Base-by-base conservation (phyloP, 2,329 filamentous ascomycete species). In the Fusarium globosum region DNA sequence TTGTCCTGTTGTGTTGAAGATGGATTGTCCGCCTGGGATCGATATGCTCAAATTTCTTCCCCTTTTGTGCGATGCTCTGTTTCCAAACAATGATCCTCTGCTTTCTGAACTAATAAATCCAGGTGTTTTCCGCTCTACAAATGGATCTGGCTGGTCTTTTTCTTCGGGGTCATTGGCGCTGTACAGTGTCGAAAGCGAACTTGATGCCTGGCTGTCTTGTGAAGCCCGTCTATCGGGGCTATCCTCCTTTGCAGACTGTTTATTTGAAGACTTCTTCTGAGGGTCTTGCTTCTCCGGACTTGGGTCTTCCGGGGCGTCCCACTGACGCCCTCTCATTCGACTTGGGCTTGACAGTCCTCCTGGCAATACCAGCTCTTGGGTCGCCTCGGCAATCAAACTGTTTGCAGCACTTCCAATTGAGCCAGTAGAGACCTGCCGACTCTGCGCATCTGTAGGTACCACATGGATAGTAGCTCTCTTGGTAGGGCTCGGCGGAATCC, bases 121-220 rank as follows among this genome's bases (percentile, higher is more conserved):
- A 1, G 57, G 49, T 4, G 26, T 41, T 36, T 45, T 65, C 10
- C 41, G 61, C 55, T 81, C 81, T 2, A 81, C 73, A 52, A 83
- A 83, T 0, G 82, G 81, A 36, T 83, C 82, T 28, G 77, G 51
- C 21, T 70, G 58, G 7, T 77, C 72, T 23, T 80, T 80, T 12
- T 85, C 83, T 14, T 85, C 83, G 2, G 82, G 80, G 60, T 88
- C 87, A 36, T 88, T 86, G 53, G 86, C 86, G 65, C 88, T 89
- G 70, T 89, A 89, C 10, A 90, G 78, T 1, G 88, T 90, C 8
- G 88, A 90, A 10, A 90, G 80, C 6, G 87, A 85, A 43, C 87
- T 89, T 0, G 87, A 89, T 20, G 83, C 80, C 14, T 86, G 82
- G 69, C 86, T 88, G 8, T 83, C 81, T 8, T 78, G 64, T 0